Base-by-base conservation (phyloP, 2,329 filamentous ascomycete species). In the Cladosporium sp. region DNA sequence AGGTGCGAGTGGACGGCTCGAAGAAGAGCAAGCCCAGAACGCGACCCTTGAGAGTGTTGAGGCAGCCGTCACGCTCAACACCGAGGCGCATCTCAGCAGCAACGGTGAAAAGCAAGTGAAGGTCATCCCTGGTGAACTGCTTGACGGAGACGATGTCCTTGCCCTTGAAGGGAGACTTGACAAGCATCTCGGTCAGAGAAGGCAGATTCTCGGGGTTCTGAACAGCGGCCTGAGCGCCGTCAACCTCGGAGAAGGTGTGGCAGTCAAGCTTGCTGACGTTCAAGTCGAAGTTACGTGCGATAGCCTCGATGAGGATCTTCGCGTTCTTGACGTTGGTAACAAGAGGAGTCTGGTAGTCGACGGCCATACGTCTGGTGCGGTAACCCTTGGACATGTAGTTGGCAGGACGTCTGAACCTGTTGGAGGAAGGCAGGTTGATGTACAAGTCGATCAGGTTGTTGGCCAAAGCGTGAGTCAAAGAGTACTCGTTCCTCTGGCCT, bases 301-400 rank as follows among this genome's bases (percentile, higher is more conserved):
- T 88, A 18, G 92, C 93, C 73, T 99, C 93, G 47, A 99, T 86
- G 45, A 99, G 74, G 53, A 99, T 89, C 79, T 97, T 99, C 53
- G 93, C 93, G 67, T 96, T 97, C 81, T 99, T 99, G 70, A 99
- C 93, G 64, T 99, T 99, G 50, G 93, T 99, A 15, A 99, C 92
- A 54, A 99, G 77, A 52, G 93, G 93, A 49, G 93, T 95, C 74
- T 97, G 92, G 74, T 96, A 89, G 72, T 96, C 93, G 37, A 99
- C 93, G 30, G 93, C 93, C 91, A 99, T 96, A 70, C 93, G 85
- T 69, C 93, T 84, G 50, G 93, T 97, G 65, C 88, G 86, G 74
- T 99, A 99, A 54, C 93, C 93, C 75, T 93, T 93, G 71, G 88
- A 95, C 86, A 99, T 95, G 74, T 97, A 99, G 77, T 90, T 99